Evolutionary conservation across 768 basidiomycete species (phyloP).

Genomic region (Collybia nuda): DNA sequence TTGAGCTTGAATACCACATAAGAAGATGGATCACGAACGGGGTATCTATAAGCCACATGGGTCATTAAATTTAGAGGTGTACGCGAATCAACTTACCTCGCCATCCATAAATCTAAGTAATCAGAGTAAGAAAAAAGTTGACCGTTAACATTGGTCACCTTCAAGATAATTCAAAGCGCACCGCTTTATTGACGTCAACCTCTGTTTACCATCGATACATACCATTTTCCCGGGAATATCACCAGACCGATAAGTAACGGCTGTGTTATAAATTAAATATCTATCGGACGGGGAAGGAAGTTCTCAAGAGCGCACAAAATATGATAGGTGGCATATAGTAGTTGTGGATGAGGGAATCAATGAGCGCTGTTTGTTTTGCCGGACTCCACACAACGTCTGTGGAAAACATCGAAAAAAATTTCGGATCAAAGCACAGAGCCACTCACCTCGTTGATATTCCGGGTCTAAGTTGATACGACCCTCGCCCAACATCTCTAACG

Average conservation of each 20-base stretch:
- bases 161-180: conserved; percentile 18
- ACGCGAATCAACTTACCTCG: conserved; percentile 38
- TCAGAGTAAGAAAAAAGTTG: not conserved
- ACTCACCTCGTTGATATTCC: conserved; percentile 63
- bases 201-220: conserved; percentile 76
- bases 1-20: not conserved
- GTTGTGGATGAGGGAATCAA: conserved; percentile 64
- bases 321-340: conserved; percentile 70
- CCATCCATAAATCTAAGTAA: conserved; percentile 52
- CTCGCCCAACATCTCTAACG: conserved; percentile 46
- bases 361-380: conserved; percentile 55
- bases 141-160: not conserved
- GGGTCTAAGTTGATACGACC: conserved; percentile 56
- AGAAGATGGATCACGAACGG: not conserved
- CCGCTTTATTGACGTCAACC: conserved; percentile 65
- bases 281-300: not conserved
- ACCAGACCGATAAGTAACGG: conserved; percentile 22
- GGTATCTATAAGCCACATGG: not conserved
- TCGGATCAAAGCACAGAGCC: not conserved
- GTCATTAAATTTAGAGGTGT: not conserved
- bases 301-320: conserved; percentile 44
- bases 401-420: not conserved
- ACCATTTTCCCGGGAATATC: conserved; percentile 33
- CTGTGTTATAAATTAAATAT: conserved; percentile 24
- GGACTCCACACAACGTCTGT: conserved; percentile 68